phyloP scores from a whole-genome alignment of 257 asterid species.

The Solanum medicagineum region DNA sequence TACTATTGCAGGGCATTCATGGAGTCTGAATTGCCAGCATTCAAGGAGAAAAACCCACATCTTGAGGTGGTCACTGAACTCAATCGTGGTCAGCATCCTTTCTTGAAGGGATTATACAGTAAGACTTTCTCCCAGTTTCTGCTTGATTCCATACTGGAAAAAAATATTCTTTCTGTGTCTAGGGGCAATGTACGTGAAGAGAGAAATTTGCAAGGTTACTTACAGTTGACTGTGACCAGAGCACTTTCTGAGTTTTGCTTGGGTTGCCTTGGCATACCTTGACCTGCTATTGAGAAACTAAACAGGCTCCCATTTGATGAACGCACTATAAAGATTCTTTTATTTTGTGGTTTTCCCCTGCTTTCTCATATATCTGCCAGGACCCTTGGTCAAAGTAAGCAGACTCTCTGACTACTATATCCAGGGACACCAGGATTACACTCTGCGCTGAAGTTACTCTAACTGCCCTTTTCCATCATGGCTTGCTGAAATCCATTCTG shows the following conservation, averaged over 20 bases:
- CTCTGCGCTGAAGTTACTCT: background rate
- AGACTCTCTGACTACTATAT: background rate
- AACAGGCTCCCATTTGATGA: background rate
- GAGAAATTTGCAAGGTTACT: background rate
- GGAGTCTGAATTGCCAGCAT: slow-evolving; percentile 66
- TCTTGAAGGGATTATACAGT: slow-evolving; percentile 73
- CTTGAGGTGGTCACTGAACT: slow-evolving; percentile 84
- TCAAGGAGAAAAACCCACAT: slow-evolving; percentile 61
- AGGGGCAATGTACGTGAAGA: background rate
- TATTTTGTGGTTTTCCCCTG: background rate
- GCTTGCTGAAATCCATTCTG: background rate
- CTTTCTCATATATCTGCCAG: background rate
- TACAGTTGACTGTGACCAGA: background rate
- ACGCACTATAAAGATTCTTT: too few species aligned
- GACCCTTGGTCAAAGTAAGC: background rate
- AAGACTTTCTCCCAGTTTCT: slow-evolving; percentile 12
- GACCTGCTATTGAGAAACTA: background rate
- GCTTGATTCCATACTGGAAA: background rate
- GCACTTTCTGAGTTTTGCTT: background rate
- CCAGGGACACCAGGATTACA: background rate
- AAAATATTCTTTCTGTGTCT: background rate
- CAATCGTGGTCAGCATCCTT: slow-evolving; percentile 80
- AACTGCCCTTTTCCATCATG: background rate
- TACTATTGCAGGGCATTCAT: slow-evolving; percentile 50
- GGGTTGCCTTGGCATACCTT: background rate